Conservation (phyloP, 306 rosid genomes). For the Crotalaria pallida region DNA sequence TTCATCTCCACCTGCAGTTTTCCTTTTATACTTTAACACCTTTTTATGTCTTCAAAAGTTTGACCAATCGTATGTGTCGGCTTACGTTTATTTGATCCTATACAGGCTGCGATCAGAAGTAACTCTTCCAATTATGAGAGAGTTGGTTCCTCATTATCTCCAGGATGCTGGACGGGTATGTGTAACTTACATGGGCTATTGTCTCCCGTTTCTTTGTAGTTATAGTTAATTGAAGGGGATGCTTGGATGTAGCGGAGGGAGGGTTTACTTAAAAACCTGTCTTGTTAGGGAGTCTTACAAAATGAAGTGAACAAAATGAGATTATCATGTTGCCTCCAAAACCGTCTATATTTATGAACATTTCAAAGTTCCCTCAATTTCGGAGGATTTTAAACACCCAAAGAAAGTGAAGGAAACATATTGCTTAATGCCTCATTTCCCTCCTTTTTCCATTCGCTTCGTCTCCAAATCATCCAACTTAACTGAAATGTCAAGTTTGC, state of each 20-base stretch:
- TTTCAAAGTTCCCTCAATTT: neutral
- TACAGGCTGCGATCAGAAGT: slow-evolving; percentile 92
- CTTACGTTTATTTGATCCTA: slow-evolving; percentile 28
- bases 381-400: slow-evolving; percentile 6
- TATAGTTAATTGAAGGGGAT: slow-evolving; percentile 1
- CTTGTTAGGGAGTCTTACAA: neutral
- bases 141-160: slow-evolving; percentile 92
- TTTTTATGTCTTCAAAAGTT: neutral
- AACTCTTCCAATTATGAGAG: slow-evolving; percentile 84
- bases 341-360: neutral
- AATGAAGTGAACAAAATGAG: neutral
- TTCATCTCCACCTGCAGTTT: neutral
- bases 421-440: neutral
- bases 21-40: neutral
- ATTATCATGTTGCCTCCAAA: neutral
- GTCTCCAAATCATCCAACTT: neutral
- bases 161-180: slow-evolving; percentile 92
- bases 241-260: neutral
- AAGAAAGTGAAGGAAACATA: neutral
- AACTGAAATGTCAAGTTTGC: neutral
- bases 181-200: slow-evolving; percentile 3
- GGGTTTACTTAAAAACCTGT: neutral
- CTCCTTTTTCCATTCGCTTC: neutral
- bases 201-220: neutral
- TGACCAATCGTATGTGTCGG: slow-evolving; percentile 8